Percentiles rank a stretch among this genome's conserved stretches.
These are phyloP conservation scores for Aspergillus saccharolyticus DNA, from an alignment of 495 filamentous ascomycete genomes.

Conservation along the genomic window DNA sequence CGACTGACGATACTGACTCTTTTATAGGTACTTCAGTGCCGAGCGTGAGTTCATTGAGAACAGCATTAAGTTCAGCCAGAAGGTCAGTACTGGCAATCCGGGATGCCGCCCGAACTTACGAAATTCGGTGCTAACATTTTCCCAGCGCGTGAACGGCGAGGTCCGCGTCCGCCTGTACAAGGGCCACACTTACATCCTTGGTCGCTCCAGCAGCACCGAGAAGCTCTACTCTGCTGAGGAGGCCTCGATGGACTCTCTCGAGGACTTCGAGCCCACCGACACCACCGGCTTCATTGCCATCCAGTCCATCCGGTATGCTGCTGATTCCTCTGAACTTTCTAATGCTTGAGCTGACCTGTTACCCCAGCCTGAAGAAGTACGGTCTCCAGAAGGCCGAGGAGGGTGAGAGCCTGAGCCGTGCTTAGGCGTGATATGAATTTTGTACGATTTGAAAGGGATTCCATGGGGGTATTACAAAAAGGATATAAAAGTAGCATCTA, in stretches of 20 bases:
- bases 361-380: slow-evolving; percentile 87
- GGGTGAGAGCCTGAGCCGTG: slow-evolving; percentile 39
- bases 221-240: slow-evolving; percentile 83
- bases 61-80: slow-evolving; percentile 65
- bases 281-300: slow-evolving; percentile 70
- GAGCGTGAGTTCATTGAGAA: slow-evolving; percentile 77
- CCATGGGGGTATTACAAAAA: not conserved
- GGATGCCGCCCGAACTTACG: no score
- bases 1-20: slow-evolving; percentile 25
- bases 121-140: not conserved
- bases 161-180: slow-evolving; percentile 74
- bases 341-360: slow-evolving; percentile 34
- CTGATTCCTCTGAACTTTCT: not conserved
- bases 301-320: slow-evolving; percentile 13
- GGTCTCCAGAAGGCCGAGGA: slow-evolving; percentile 62
- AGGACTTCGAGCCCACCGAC: slow-evolving; percentile 69
- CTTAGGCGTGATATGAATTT: not conserved
- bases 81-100: slow-evolving; percentile 24
- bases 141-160: slow-evolving; percentile 54
- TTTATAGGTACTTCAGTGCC: slow-evolving; percentile 81
- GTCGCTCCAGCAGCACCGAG: slow-evolving; percentile 68
- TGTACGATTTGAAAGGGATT: not conserved
- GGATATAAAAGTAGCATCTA: not conserved
- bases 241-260: slow-evolving; percentile 82
- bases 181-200: slow-evolving; percentile 68